phyloP scores from a whole-genome alignment of 2,329 filamentous ascomycete species.

The Botrytis sinoallii region DNA sequence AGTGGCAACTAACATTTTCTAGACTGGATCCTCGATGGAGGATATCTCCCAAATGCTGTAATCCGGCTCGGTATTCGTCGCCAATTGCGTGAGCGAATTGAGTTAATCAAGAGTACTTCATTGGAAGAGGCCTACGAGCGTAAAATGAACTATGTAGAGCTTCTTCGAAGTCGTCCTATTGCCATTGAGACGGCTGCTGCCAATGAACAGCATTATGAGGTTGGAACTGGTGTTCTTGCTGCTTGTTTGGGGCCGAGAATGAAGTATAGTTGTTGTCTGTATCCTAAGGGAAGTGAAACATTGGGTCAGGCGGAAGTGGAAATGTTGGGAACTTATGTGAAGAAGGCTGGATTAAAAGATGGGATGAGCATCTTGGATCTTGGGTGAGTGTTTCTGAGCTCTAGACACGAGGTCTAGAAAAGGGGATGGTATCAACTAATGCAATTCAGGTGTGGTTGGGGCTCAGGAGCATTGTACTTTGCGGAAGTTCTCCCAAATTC shows the following conservation, averaged over 20 bases:
- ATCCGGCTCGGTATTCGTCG: conserved; percentile 64
- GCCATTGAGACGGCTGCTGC: conserved; percentile 65
- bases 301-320: conserved; percentile 62
- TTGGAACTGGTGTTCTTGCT: conserved; percentile 61
- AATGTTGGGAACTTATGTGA: conserved; percentile 63
- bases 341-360: conserved; percentile 47
- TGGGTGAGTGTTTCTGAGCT: conserved; percentile 22
- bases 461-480: conserved; percentile 61
- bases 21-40: conserved; percentile 61
- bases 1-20: conserved; percentile 20
- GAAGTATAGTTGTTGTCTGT: conserved; percentile 70
- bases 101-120: conserved; percentile 52
- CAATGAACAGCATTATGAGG: conserved; percentile 71
- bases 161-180: conserved; percentile 59
- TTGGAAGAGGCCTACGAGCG: conserved; percentile 51
- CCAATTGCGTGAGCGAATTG: conserved; percentile 61
- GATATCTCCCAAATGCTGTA: conserved; percentile 60
- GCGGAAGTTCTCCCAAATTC: conserved; percentile 62
- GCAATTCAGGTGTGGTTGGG: conserved; percentile 61
- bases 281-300: conserved; percentile 60
- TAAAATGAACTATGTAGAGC: conserved; percentile 62
- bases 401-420: conserved; percentile 8
- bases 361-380: conserved; percentile 38
- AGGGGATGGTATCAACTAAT: neutral
- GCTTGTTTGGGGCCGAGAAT: conserved; percentile 64